Evolutionary conservation across 2,329 filamentous ascomycete genomes (phyloP).

Genomic region (Botryotinia calthae): DNA sequence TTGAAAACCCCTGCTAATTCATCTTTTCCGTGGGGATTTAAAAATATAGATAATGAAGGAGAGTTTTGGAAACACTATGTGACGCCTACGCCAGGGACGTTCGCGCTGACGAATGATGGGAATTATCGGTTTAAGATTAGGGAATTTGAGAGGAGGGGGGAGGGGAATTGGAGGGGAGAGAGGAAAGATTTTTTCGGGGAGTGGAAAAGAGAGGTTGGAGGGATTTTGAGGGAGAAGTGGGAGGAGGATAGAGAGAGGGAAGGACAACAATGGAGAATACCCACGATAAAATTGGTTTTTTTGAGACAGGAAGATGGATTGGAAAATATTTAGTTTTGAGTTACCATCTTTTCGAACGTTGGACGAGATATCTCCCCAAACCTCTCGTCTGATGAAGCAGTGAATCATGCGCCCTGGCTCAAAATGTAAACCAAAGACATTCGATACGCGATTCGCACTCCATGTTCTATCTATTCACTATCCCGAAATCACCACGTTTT

Average conservation of each 20-base stretch:
- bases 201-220: not conserved
- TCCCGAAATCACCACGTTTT: too few relatives aligned
- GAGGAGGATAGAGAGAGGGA: not conserved
- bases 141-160: not conserved
- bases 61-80: not conserved
- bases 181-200: not conserved
- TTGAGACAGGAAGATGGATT: not conserved
- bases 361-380: not conserved
- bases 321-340: not conserved
- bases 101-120: not conserved
- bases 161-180: not conserved
- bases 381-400: not conserved
- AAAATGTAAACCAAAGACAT: not conserved
- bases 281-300: not conserved
- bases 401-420: not conserved
- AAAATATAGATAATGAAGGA: not conserved
- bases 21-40: not conserved
- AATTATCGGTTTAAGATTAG: not conserved
- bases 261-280: not conserved
- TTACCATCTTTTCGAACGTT: not conserved
- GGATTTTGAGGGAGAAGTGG: not conserved
- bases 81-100: not conserved
- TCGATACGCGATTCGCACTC: not conserved
- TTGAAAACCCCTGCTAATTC: not conserved
- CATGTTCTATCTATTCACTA: too few relatives aligned